Base-by-base conservation (phyloP, 345 rosid species). In the Luvunga scandens region DNA sequence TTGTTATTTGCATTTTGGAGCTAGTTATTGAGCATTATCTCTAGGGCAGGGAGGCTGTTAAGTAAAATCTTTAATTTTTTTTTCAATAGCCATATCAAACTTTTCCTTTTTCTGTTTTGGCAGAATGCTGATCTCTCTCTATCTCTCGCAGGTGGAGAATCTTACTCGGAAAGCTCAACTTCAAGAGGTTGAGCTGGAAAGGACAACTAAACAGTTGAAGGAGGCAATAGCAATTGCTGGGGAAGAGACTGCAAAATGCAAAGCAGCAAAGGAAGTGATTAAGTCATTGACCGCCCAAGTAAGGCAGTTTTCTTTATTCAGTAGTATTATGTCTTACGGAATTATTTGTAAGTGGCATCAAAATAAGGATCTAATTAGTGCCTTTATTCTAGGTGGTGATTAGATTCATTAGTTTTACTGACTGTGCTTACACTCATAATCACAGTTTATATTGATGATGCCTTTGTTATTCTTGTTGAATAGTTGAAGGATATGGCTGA, bases 261-360 rank as follows among this genome's bases (percentile, higher is more conserved):
- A 93, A 83, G 98, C 97, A 69, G 98, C 99, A 72, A 97, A 97
- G 79, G 99, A 97, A 90, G 99, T 97, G 79, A 97, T 97, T 88
- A 97, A 92, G 88, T 93, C 98, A 2, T 93, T 94, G 63, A 97
- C 99, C 67, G 94, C 94, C 79, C 98, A 96, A 84, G 99, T 96
- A 94, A 91, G 89, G 64, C 60, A 31, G 33, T 30, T 66, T 16
- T 66, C 65, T 68, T 50, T 66, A 18, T 72, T 28, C 63, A 38
- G 22, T 9, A 34, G 22, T 34, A 12, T 30, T 25, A 36, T 27
- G 33, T 55, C 42, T 48, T 67, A 25, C 14, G 53, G 27, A 16
- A 22, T 61, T 24, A 57, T 59, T 77, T 25, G 21, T 24, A 27
- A n/a, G 38, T 36, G n/a, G 42, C 19, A 59, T 6, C 50, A 53